Conservation (phyloP, 1,284 basidiomycete genomes). For the Marasmius fiardii region DNA sequence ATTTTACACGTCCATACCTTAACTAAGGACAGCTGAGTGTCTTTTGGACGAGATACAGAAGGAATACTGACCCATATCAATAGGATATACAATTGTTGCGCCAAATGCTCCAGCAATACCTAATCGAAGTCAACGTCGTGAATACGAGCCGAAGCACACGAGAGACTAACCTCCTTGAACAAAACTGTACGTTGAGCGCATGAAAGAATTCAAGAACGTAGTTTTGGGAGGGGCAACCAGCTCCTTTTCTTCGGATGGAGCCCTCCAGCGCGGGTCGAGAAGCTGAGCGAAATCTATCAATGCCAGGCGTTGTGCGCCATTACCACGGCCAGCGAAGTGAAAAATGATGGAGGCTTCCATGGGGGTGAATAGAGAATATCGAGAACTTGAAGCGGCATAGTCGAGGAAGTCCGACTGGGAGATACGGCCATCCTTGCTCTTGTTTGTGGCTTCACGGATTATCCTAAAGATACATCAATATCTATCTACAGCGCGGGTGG, state of each 20-base stretch:
- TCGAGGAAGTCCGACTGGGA: conserved; percentile 81
- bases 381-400: conserved; percentile 69
- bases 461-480: conserved; percentile 43
- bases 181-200: conserved; percentile 83
- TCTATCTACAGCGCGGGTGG: conserved; percentile 8
- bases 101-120: conserved; percentile 90
- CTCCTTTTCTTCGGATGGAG: conserved; percentile 54
- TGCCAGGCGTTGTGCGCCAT: conserved; percentile 64
- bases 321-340: conserved; percentile 88
- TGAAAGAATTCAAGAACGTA: conserved; percentile 49
- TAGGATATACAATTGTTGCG: conserved; percentile 91
- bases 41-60: not conserved
- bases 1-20: conserved; percentile 49
- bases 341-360: conserved; percentile 97
- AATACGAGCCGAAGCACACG: not conserved
- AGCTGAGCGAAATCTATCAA: conserved; percentile 88
- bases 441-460: conserved; percentile 82
- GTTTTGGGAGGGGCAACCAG: conserved; percentile 26
- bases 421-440: conserved; percentile 91
- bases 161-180: conserved; percentile 73
- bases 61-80: conserved; percentile 79
- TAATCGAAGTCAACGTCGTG: conserved; percentile 23
- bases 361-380: conserved; percentile 90
- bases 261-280: conserved; percentile 81
- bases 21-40: conserved; percentile 35